A percentile compares a stretch with the other conserved stretches of the same genome.
Conservation (phyloP, 2,329 filamentous ascomycete species). For the Paecilomyces sp. region DNA sequence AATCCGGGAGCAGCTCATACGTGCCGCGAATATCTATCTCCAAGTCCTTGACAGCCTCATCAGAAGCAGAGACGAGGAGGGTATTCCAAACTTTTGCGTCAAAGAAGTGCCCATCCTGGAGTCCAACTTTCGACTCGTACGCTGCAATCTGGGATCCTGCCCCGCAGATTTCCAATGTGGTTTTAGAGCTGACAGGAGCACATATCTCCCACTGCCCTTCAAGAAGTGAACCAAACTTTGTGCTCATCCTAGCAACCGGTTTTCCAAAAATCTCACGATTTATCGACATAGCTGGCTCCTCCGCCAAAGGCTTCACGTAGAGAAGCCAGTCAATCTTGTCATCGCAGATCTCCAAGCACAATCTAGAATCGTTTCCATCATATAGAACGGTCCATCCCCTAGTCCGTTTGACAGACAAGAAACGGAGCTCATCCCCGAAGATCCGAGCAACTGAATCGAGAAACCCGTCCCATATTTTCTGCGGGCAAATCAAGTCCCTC, state of each 20-base stretch:
- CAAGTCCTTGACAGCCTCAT: slow-evolving; percentile 19
- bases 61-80: slow-evolving; percentile 32
- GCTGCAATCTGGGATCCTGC: slow-evolving; percentile 23
- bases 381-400: slow-evolving; percentile 25
- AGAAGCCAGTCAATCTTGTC: slow-evolving; percentile 39
- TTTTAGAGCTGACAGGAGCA: slow-evolving; percentile 28
- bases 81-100: slow-evolving; percentile 38
- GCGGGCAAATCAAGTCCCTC: slow-evolving; percentile 7
- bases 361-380: slow-evolving; percentile 14
- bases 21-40: slow-evolving; percentile 40
- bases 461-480: slow-evolving; percentile 26
- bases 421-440: slow-evolving; percentile 19
- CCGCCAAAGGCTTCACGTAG: slow-evolving; percentile 36
- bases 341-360: slow-evolving; percentile 20
- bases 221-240: slow-evolving; percentile 21
- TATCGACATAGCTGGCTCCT: slow-evolving; percentile 30
- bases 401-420: slow-evolving; percentile 21
- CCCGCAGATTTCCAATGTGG: slow-evolving; percentile 31
- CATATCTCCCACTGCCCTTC: slow-evolving; percentile 40
- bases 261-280: slow-evolving; percentile 37
- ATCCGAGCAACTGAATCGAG: slow-evolving; percentile 18
- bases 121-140: slow-evolving; percentile 34
- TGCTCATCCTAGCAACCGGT: slow-evolving; percentile 43
- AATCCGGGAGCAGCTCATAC: slow-evolving; percentile 47
- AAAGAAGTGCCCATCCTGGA: slow-evolving; percentile 29